Evolutionary conservation across 306 rosid genomes (phyloP).

Genomic region (Dicorynia guianensis): DNA sequence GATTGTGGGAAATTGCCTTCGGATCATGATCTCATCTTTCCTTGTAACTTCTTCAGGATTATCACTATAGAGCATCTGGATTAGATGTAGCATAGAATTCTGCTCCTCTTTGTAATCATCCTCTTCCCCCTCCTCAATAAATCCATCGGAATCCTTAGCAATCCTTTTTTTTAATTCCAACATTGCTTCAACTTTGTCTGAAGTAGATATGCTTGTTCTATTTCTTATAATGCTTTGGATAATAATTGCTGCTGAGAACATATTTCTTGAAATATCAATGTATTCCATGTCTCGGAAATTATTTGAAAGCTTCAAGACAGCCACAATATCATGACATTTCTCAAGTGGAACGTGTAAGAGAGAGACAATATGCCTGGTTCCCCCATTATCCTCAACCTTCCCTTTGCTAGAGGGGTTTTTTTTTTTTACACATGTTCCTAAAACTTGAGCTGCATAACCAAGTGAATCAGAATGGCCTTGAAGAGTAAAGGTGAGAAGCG

Average conservation of each 20-base stretch:
- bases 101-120: conserved; percentile 99
- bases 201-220: conserved; percentile 75
- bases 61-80: conserved; percentile 91
- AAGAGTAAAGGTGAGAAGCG: conserved; percentile 95
- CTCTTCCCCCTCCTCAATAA: conserved; percentile 93
- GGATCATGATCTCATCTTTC: no score
- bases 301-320: conserved; percentile 91
- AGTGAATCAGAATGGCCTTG: conserved; percentile 98
- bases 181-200: conserved; percentile 95
- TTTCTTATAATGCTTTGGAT: conserved; percentile 97
- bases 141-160: no score
- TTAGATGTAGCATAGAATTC: conserved; percentile 88
- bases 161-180: conserved; percentile 90
- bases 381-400: conserved; percentile 84
- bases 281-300: conserved; percentile 87
- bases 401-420: conserved; percentile 95
- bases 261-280: conserved; percentile 87
- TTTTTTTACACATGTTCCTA: conserved; percentile 94
- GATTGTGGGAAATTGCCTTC: no score
- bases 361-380: conserved; percentile 94
- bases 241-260: conserved; percentile 95
- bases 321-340: conserved; percentile 93
- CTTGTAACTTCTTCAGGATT: conserved; percentile 89
- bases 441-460: conserved; percentile 95
- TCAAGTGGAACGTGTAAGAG: conserved; percentile 96